These are phyloP conservation scores for Mediolabrus comicus DNA, from an alignment of 108 stramenopile genomes.

Conservation along the genomic window DNA sequence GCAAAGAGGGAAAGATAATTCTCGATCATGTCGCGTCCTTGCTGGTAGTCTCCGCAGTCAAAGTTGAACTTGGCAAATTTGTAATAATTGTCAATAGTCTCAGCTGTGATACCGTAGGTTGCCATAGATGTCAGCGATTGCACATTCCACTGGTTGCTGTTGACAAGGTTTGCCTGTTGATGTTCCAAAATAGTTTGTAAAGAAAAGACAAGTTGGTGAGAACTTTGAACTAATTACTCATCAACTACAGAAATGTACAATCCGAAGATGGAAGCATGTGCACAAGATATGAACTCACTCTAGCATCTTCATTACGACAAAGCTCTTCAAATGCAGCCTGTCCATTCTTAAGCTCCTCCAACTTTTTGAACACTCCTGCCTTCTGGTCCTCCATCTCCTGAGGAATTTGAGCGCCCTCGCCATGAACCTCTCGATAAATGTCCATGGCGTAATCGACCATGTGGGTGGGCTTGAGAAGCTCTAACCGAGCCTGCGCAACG, in stretches of 20 bases:
- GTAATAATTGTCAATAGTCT: constrained; percentile 75
- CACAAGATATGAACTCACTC: constrained; percentile 52
- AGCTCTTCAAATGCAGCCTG: constrained; percentile 70
- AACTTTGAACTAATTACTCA: too few species aligned
- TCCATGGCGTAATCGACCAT: constrained; percentile 95
- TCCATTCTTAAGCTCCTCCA: constrained; percentile 79
- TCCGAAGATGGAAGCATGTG: neutral
- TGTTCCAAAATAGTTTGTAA: neutral
- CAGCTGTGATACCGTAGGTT: constrained; percentile 61
- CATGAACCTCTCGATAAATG: constrained; percentile 73
- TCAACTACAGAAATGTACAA: neutral
- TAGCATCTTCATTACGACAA: constrained; percentile 68
- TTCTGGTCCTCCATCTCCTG: constrained; percentile 83
- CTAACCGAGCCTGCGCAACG: constrained; percentile 79
- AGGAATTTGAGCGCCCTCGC: constrained; percentile 52
- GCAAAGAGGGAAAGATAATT: constrained; percentile 85
- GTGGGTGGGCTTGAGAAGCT: constrained; percentile 81
- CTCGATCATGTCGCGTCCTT: constrained; percentile 77
- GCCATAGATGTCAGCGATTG: constrained; percentile 50
- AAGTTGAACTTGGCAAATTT: constrained; percentile 91
- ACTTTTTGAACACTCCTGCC: constrained; percentile 54
- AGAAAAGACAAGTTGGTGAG: neutral
- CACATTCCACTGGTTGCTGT: constrained; percentile 78
- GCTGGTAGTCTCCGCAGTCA: constrained; percentile 92
- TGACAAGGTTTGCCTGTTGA: constrained; percentile 62